Evolutionary conservation across 2,329 filamentous ascomycete genomes (phyloP).

Genomic region (Diplodia seriata): DNA sequence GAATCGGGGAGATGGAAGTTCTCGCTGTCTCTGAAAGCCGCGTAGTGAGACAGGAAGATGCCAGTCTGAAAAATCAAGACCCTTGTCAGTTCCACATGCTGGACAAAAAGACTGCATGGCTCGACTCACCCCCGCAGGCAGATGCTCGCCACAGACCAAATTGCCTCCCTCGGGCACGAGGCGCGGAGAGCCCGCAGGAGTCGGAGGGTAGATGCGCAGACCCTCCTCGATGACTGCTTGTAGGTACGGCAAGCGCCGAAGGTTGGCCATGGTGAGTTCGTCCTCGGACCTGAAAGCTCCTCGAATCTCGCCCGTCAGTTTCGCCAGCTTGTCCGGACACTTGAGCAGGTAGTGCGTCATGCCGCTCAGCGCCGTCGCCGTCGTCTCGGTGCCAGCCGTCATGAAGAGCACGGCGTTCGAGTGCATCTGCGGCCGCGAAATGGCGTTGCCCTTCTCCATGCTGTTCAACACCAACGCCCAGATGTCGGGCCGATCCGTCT

Average conservation of each 20-base stretch:
- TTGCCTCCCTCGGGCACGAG: constrained; percentile 46
- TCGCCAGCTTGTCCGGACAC: not conserved
- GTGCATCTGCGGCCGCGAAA: constrained; percentile 3
- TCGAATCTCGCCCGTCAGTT: constrained; percentile 15
- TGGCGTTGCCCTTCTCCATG: constrained; percentile 36
- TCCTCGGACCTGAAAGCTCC: not conserved
- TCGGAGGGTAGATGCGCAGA: constrained; percentile 45
- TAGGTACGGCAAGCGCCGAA: not conserved
- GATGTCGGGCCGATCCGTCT: constrained; percentile 12
- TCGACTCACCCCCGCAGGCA: constrained; percentile 42
- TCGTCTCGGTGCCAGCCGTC: constrained; percentile 51
- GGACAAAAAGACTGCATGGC: not conserved
- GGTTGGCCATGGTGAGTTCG: not conserved
- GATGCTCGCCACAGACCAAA: constrained; percentile 44
- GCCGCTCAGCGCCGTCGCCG: constrained; percentile 48
- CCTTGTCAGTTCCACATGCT: not conserved
- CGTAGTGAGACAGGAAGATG: constrained; percentile 16
- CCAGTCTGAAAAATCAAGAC: not conserved
- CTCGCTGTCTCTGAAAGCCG: constrained; percentile 20
- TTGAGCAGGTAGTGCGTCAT: constrained; percentile 46
- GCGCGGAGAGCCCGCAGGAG: constrained; percentile 44
- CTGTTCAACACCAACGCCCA: constrained; percentile 33
- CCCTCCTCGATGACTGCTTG: constrained; percentile 48
- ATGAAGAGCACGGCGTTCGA: constrained; percentile 33
- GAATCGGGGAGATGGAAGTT: constrained; percentile 46